Evolutionary conservation across 805 yeast species (phyloP), one percentile per base, ranked within the genome.

Genomic region (Wickerhamiella shivajii): DNA sequence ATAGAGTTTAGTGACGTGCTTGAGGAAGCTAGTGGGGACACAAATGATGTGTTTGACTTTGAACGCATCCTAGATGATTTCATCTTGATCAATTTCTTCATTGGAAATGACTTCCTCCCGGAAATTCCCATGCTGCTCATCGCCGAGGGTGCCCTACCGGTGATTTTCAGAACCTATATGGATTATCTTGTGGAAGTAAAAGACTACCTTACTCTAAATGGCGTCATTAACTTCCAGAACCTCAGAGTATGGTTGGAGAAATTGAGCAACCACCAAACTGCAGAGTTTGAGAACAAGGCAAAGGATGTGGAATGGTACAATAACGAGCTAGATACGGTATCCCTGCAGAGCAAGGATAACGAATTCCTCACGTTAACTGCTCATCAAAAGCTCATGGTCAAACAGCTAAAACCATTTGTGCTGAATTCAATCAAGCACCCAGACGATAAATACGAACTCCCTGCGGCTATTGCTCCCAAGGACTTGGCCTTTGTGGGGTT

Each of bases 31-130:
- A 51, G 68, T 15, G 83, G 83, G 46, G 59, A 56, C 11, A 23
- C 16, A 11, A n/a, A 27, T 3, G 19, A 14, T 16, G 27, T 39
- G 7, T 87, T 77, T 49, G 72, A 78, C 56, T 85, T 90, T 54
- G 99, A 90, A 56, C 67, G 85, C 42, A 66, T 84, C 17, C 58
- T 90, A 43, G 99, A 90, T 57, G 99, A 90, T 55, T 83, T 87
- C 45, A 80, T 90, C 42, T 63, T 90, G 40, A 77, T 87, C 47
- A 71, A 83, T 76, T 85, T 81, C 51, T 93, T 90, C 40, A 81
- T 90, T 46, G 99, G 99, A 48, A 90, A 90, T 52, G 99, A 90
- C 66, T 90, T 90, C 73, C 67, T 90, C 50, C 98, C 99, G 17
- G 81, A 90, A 52, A 67, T 92, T 46, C 98, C 99, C 0, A 93